Percentiles rank a stretch among this genome's conserved stretches.
Evolutionary conservation across 2,329 filamentous ascomycete species (phyloP).

Genomic region (Arthroderma sp.): DNA sequence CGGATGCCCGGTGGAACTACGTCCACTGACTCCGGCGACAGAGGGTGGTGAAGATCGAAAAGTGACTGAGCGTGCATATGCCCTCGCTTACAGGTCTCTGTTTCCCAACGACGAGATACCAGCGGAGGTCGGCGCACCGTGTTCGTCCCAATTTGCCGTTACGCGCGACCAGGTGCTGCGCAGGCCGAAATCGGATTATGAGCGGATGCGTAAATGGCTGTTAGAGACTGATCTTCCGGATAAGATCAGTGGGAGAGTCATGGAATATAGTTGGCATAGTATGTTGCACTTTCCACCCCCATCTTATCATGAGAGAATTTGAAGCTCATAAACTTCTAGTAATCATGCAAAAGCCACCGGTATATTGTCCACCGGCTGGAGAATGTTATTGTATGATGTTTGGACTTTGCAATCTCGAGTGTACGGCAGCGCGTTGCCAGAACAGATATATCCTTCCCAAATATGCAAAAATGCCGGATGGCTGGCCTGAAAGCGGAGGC

Average conservation of each 20-base stretch:
- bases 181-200: slow-evolving; percentile 36
- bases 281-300: slow-evolving; percentile 20
- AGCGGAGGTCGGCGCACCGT: slow-evolving; percentile 36
- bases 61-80: slow-evolving; percentile 38
- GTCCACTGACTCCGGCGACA: slow-evolving; percentile 25
- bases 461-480: slow-evolving; percentile 44
- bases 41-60: slow-evolving; percentile 30
- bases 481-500: slow-evolving; percentile 50
- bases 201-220: slow-evolving; percentile 37
- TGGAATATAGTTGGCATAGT: slow-evolving; percentile 51
- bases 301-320: neutral
- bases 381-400: slow-evolving; percentile 57
- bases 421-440: slow-evolving; percentile 30
- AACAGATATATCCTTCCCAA: slow-evolving; percentile 48
- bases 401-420: slow-evolving; percentile 42
- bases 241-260: slow-evolving; percentile 38
- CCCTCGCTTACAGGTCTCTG: slow-evolving; percentile 36
- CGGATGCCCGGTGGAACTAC: slow-evolving; percentile 40
- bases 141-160: slow-evolving; percentile 44
- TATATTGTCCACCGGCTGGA: slow-evolving; percentile 48
- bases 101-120: slow-evolving; percentile 31
- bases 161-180: slow-evolving; percentile 35
- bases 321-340: slow-evolving; percentile 1
- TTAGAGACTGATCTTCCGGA: slow-evolving; percentile 34
- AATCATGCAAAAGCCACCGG: slow-evolving; percentile 35